Percentiles rank a stretch among this genome's conserved stretches.
Evolutionary conservation across 2,329 filamentous ascomycete genomes (phyloP).

Genomic region (Colletotrichum paranaense): DNA sequence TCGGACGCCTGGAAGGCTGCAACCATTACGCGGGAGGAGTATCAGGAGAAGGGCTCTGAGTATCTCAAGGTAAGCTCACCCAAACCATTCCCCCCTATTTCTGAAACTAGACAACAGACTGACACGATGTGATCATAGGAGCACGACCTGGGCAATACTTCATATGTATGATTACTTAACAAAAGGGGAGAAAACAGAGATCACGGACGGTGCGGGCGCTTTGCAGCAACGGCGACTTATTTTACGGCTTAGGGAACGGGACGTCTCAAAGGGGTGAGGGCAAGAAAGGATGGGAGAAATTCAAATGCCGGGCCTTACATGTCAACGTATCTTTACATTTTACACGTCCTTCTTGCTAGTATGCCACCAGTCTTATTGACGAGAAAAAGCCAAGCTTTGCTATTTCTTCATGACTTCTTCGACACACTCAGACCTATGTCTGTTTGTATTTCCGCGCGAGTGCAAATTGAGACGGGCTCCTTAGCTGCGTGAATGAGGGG

Average conservation of each 20-base stretch:
- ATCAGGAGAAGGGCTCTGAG: conserved; percentile 89
- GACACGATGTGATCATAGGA: conserved; percentile 55
- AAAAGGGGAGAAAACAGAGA: background rate
- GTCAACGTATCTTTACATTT: background rate
- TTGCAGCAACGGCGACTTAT: background rate
- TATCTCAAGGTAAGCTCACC: conserved; percentile 81
- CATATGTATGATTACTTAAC: conserved; percentile 54
- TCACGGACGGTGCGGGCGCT: background rate
- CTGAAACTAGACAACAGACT: background rate
- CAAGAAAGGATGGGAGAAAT: background rate
- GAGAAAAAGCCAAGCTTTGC: background rate
- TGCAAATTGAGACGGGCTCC: too few relatives aligned
- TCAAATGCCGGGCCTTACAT: background rate
- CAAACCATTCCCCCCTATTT: background rate
- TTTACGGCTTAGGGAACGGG: background rate
- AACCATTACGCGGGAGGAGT: conserved; percentile 84
- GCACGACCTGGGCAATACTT: conserved; percentile 73
- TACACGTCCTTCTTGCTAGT: background rate
- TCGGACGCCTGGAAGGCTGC: conserved; percentile 69
- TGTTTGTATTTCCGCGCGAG: too few relatives aligned
- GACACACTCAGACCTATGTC: background rate
- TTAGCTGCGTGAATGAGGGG: too few relatives aligned
- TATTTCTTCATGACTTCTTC: background rate
- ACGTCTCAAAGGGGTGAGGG: background rate
- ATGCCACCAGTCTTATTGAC: background rate